phyloP scores from a whole-genome alignment of 176 grass and related monocot species.

The Eremochloa ophiuroides region DNA sequence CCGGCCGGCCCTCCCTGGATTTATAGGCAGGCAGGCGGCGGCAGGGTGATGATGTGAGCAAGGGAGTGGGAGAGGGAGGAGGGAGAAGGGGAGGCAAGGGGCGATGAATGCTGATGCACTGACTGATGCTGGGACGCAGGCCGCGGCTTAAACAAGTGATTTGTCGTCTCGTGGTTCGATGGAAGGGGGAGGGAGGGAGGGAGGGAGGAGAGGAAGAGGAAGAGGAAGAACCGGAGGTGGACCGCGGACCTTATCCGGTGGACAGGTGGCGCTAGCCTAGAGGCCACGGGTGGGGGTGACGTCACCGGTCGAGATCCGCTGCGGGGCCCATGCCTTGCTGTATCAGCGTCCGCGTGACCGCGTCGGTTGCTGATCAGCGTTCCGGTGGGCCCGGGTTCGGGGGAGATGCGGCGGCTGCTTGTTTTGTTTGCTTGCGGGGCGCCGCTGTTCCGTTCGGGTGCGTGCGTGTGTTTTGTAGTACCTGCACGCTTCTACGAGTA shows the following conservation, averaged over 20 bases:
- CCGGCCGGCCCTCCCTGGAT: too few species aligned
- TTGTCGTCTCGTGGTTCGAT: neutral
- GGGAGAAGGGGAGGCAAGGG: neutral
- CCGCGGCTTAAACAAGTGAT: neutral
- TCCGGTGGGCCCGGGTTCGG: too few species aligned
- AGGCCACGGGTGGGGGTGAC: neutral
- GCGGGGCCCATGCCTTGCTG: neutral
- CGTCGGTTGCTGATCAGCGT: too few species aligned
- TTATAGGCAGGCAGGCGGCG: neutral
- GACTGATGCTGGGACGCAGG: conserved; percentile 32
- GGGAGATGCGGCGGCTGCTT: too few species aligned
- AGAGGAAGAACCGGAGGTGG: too few species aligned
- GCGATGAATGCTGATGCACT: conserved; percentile 28
- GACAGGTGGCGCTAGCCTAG: neutral
- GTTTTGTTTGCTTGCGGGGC: too few species aligned
- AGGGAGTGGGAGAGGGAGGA: neutral
- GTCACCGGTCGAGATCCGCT: neutral
- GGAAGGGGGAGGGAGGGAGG: neutral
- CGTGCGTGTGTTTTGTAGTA: too few species aligned
- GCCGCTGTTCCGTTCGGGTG: too few species aligned
- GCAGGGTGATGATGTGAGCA: neutral
- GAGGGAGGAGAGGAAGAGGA: too few species aligned
- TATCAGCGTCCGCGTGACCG: neutral
- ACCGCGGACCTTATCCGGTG: conserved; percentile 2
- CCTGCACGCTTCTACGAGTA: too few species aligned